These are phyloP conservation scores for Chalaropsis thielavioides DNA, from an alignment of 2,329 filamentous ascomycete species.

Conservation along the genomic window DNA sequence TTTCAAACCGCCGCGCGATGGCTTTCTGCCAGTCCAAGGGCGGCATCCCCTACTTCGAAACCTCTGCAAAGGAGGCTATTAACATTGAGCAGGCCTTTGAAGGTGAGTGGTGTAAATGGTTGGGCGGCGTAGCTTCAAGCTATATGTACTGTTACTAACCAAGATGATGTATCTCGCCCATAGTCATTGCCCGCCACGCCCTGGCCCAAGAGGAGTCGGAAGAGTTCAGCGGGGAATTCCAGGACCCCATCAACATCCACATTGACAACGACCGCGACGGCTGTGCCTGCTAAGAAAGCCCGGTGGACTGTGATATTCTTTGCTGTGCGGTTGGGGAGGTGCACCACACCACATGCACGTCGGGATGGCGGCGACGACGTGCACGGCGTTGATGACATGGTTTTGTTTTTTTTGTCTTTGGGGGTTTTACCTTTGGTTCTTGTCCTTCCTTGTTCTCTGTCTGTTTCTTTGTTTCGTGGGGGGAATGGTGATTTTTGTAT, in stretches of 20 bases:
- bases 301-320: not conserved
- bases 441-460: not conserved
- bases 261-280: constrained; percentile 86
- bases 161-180: not conserved
- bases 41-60: constrained; percentile 97
- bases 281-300: constrained; percentile 61
- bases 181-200: constrained; percentile 91
- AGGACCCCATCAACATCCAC: constrained; percentile 95
- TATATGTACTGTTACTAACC: not conserved
- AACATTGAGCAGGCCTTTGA: constrained; percentile 80
- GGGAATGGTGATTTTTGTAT: not conserved
- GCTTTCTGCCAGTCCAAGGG: constrained; percentile 97
- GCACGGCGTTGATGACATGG: constrained; percentile 7
- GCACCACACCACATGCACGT: not conserved
- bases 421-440: not conserved
- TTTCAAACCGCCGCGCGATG: constrained; percentile 89
- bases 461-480: not conserved
- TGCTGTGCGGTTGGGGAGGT: not conserved
- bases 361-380: not conserved
- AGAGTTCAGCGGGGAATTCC: constrained; percentile 94
- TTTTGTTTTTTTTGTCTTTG: constrained; percentile 6
- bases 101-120: constrained; percentile 30
- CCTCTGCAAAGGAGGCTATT: constrained; percentile 94
- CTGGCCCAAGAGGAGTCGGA: constrained; percentile 94
- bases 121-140: too few relatives aligned